Evolutionary conservation across 768 basidiomycete species (phyloP).

Genomic region (Boletus eberwhitei): DNA sequence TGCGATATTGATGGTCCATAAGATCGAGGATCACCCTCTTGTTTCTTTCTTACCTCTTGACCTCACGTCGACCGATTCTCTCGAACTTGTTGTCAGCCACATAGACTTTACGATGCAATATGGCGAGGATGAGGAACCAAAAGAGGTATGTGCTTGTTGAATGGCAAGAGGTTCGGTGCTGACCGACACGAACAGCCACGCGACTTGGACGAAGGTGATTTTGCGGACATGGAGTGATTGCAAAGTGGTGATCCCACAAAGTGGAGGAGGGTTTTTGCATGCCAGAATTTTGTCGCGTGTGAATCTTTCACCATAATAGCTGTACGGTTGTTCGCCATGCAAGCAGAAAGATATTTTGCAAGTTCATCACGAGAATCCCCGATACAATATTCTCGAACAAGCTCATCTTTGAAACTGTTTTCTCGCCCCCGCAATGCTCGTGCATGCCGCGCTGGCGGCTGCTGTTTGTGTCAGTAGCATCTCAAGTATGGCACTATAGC

Average conservation of each 20-base stretch:
- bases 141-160: constrained; percentile 55
- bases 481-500: too few relatives aligned
- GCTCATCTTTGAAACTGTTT: too few relatives aligned
- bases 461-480: too few relatives aligned
- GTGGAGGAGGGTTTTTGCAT: too few relatives aligned
- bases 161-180: constrained; percentile 1
- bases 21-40: constrained; percentile 99
- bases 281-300: too few relatives aligned
- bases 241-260: background rate
- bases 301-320: too few relatives aligned
- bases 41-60: constrained; percentile 97
- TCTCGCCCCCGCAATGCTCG: too few relatives aligned
- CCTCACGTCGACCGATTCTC: constrained; percentile 82
- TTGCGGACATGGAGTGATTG: constrained; percentile 64
- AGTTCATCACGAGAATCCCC: too few relatives aligned
- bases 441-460: too few relatives aligned
- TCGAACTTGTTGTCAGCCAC: constrained; percentile 89
- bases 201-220: constrained; percentile 93
- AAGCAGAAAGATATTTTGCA: too few relatives aligned
- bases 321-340: too few relatives aligned
- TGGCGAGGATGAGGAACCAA: constrained; percentile 97
- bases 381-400: too few relatives aligned
- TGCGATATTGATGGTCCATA: background rate
- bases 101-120: constrained; percentile 99
- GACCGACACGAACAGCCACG: constrained; percentile 56